phyloP scores from a whole-genome alignment of 805 yeast species.

The Yarrowia sp. region DNA sequence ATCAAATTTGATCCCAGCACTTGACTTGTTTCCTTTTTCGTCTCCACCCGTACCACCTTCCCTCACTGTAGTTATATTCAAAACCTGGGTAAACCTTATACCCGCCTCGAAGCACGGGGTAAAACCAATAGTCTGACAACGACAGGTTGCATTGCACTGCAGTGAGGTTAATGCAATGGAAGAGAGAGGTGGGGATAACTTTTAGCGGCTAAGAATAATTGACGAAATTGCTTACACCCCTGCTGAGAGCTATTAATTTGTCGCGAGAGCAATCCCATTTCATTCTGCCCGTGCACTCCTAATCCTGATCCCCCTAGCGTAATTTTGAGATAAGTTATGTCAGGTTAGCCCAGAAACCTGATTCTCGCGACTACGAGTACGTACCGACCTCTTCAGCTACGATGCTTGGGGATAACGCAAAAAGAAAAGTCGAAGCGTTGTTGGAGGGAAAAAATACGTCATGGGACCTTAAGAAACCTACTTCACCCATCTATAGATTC shows the following conservation, averaged over 20 bases:
- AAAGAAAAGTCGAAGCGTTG: background rate
- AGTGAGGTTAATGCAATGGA: slow-evolving; percentile 18
- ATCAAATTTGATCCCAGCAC: background rate
- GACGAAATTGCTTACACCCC: background rate
- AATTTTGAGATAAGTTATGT: too few species aligned
- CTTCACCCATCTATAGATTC: background rate
- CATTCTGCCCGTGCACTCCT: too few species aligned
- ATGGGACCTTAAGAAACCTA: slow-evolving; percentile 18
- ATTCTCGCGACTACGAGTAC: too few species aligned
- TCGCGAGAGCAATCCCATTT: too few species aligned
- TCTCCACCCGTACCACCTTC: slow-evolving; percentile 20
- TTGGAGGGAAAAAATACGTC: background rate
- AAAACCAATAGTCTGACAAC: slow-evolving; percentile 29
- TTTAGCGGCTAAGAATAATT: background rate
- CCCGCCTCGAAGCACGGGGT: slow-evolving; percentile 23
- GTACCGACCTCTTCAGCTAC: too few species aligned
- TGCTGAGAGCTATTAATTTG: background rate
- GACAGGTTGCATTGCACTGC: slow-evolving; percentile 37
- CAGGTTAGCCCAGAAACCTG: too few species aligned
- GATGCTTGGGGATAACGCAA: background rate
- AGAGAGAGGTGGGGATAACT: slow-evolving; percentile 1
- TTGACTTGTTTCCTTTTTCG: slow-evolving; percentile 14
- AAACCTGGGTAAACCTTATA: slow-evolving; percentile 17
- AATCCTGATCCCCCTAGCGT: too few species aligned
- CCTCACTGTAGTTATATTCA: slow-evolving; percentile 21